A percentile compares a stretch with the other conserved stretches of the same genome.
phyloP scores from a whole-genome alignment of 1,139 yeast species.

The Geotrichum bryndzae region DNA sequence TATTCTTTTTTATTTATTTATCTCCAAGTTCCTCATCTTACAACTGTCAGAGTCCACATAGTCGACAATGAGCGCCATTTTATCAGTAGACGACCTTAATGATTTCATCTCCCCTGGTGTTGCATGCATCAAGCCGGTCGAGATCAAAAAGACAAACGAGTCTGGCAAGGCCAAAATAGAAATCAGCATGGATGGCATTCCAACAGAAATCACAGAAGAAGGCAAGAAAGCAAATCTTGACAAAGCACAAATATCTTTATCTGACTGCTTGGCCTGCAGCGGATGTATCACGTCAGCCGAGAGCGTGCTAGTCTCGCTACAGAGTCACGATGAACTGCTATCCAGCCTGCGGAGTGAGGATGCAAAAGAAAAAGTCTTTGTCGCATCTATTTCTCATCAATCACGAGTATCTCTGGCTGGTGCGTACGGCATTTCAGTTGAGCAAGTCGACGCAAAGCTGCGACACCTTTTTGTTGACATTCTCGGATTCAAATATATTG shows the following conservation, averaged over 20 bases:
- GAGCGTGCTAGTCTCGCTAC: slow-evolving; percentile 84
- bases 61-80: slow-evolving; percentile 68
- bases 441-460: slow-evolving; percentile 55
- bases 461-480: slow-evolving; percentile 50
- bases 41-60: background rate
- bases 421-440: slow-evolving; percentile 52
- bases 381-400: slow-evolving; percentile 81
- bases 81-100: slow-evolving; percentile 84
- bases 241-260: slow-evolving; percentile 81
- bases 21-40: background rate
- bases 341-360: slow-evolving; percentile 45
- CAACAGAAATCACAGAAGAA: slow-evolving; percentile 63
- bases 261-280: slow-evolving; percentile 93
- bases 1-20: background rate
- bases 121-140: slow-evolving; percentile 88
- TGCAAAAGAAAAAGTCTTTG: slow-evolving; percentile 43
- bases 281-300: slow-evolving; percentile 98
- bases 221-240: slow-evolving; percentile 49
- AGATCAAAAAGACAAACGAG: slow-evolving; percentile 37
- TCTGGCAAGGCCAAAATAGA: slow-evolving; percentile 54
- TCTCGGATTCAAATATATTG: slow-evolving; percentile 67
- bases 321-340: slow-evolving; percentile 74
- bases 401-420: slow-evolving; percentile 74
- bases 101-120: slow-evolving; percentile 93
- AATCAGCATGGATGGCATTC: slow-evolving; percentile 58